A percentile compares a stretch with the other conserved stretches of the same genome.
Conservation (phyloP, 78 protist species). For the Bodo saltans region DNA sequence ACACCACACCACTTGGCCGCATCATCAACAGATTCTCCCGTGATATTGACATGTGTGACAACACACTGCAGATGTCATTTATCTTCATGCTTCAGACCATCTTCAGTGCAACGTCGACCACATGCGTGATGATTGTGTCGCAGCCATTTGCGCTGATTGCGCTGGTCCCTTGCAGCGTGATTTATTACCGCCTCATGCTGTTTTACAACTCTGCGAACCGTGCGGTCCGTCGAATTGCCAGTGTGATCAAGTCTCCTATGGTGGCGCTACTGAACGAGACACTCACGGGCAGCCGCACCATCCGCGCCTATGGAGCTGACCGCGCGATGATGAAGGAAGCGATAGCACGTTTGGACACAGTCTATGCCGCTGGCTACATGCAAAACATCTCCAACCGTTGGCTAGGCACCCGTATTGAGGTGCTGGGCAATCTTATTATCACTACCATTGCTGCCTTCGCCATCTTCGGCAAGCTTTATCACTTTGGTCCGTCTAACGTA, state of each 20-base stretch:
- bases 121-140: background rate
- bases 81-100: background rate
- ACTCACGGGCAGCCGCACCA: conserved; percentile 79
- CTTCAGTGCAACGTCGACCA: background rate
- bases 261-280: conserved; percentile 77
- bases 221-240: conserved; percentile 12
- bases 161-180: conserved; percentile 14
- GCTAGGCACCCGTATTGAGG: conserved; percentile 16
- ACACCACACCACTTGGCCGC: conserved; percentile 44
- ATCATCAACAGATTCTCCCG: conserved; percentile 36
- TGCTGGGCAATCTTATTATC: conserved; percentile 15
- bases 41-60: conserved; percentile 39
- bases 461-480: background rate
- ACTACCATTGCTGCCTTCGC: background rate
- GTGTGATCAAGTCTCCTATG: conserved; percentile 64
- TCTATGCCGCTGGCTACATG: background rate
- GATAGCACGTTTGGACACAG: background rate
- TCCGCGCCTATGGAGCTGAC: conserved; percentile 63
- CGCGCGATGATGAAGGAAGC: background rate
- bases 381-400: background rate
- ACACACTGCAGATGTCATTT: background rate
- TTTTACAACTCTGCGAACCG: conserved; percentile 3
- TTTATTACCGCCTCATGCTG: conserved; percentile 21
- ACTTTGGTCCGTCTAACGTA: background rate
- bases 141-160: conserved; percentile 10